Evolutionary conservation across 768 basidiomycete species (phyloP).

Genomic region (Udeniomyces megalosporus): DNA sequence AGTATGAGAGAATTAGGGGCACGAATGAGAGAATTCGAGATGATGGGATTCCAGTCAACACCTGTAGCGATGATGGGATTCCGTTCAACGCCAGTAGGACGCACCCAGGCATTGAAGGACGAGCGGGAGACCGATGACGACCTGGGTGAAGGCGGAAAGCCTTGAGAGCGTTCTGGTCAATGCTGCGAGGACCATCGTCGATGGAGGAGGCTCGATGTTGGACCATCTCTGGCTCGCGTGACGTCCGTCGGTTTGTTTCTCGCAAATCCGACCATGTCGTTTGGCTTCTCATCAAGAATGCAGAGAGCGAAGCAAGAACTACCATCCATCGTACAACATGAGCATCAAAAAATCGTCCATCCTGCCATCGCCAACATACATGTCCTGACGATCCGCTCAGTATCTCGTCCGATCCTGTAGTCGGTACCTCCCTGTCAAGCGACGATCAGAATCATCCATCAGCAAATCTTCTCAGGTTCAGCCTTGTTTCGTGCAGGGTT

Average conservation of each 20-base stretch:
- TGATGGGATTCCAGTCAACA: background rate
- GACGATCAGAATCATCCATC: slow-evolving; percentile 20
- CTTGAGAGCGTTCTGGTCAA: background rate
- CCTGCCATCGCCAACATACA: no score
- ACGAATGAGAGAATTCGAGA: background rate
- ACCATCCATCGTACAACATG: no score
- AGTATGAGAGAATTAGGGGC: background rate
- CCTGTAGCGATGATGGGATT: background rate
- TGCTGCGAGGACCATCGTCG: background rate
- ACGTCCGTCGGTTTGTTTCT: no score
- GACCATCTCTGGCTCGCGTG: background rate
- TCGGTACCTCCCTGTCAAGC: slow-evolving; percentile 43
- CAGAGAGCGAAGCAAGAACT: no score
- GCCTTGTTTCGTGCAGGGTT: no score
- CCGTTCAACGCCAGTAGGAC: background rate
- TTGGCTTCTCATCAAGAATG: no score
- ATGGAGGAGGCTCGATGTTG: background rate
- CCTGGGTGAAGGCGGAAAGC: slow-evolving; percentile 23
- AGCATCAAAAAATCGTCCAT: no score
- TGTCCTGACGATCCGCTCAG: no score
- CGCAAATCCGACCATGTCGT: no score
- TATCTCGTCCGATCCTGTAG: slow-evolving; percentile 63
- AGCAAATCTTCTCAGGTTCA: no score
- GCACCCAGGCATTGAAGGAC: slow-evolving; percentile 26
- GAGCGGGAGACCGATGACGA: slow-evolving; percentile 28